A percentile compares a stretch with the other conserved stretches of the same genome.
phyloP scores from a whole-genome alignment of 1,284 basidiomycete species.

The Dichomitus squalens region DNA sequence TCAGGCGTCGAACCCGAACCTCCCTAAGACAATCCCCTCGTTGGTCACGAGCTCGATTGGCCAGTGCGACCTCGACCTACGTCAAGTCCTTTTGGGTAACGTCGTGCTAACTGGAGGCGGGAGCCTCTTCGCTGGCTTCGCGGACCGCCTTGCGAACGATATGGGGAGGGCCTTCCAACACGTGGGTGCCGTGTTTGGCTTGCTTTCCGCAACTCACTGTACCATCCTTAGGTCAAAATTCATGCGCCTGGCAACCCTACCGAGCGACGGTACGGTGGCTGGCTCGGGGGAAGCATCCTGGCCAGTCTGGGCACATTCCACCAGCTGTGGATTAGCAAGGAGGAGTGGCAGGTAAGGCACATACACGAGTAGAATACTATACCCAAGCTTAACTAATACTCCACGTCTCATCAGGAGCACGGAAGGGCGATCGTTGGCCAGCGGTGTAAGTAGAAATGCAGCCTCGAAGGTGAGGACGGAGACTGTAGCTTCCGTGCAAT shows the following conservation, averaged over 20 bases:
- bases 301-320: conserved; percentile 96
- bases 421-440: conserved; percentile 77
- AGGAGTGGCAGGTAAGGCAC: conserved; percentile 82
- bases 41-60: conserved; percentile 82
- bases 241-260: conserved; percentile 88
- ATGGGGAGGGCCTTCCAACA: conserved; percentile 79
- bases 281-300: conserved; percentile 93
- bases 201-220: background rate
- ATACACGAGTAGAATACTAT: background rate
- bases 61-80: conserved; percentile 90
- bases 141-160: conserved; percentile 85
- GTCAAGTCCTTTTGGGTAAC: conserved; percentile 88
- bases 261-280: conserved; percentile 87
- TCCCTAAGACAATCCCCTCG: conserved; percentile 76
- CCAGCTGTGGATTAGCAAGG: conserved; percentile 91
- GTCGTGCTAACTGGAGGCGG: conserved; percentile 95
- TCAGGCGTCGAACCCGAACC: conserved; percentile 65
- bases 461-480: background rate
- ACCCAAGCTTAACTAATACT: conserved; percentile 7
- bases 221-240: conserved; percentile 67
- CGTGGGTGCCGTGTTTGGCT: conserved; percentile 47
- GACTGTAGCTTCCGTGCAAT: background rate
- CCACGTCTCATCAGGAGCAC: conserved; percentile 56
- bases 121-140: conserved; percentile 84
- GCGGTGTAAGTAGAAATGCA: conserved; percentile 64